phyloP scores from a whole-genome alignment of 805 yeast genomes.

The Cyberlindnera saturnus region DNA sequence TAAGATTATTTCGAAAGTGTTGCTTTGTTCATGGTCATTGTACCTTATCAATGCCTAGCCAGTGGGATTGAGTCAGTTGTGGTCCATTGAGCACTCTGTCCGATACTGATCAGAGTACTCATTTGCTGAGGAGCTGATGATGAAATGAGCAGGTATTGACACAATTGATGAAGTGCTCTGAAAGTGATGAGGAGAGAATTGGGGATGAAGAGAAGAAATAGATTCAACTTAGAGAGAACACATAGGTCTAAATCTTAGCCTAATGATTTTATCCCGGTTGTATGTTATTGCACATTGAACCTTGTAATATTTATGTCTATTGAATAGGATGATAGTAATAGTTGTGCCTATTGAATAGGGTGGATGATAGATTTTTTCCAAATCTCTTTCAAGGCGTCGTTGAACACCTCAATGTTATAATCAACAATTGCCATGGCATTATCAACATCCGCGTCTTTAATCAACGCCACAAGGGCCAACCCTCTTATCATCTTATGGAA shows the following conservation, averaged over 20 bases:
- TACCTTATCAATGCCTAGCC: constrained; percentile 29
- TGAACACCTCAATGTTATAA: constrained; percentile 79
- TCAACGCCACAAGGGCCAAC: constrained; percentile 81
- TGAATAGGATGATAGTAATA: background rate
- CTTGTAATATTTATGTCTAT: background rate
- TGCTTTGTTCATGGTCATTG: constrained; percentile 64
- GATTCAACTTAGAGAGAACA: constrained; percentile 4
- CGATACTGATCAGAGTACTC: too few relatives aligned
- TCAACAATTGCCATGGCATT: constrained; percentile 65
- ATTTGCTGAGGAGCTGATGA: too few relatives aligned
- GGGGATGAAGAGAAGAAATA: constrained; percentile 7
- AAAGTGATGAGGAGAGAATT: background rate
- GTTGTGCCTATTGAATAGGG: background rate
- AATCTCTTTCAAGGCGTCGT: constrained; percentile 66
- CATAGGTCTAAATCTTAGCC: background rate
- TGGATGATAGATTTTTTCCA: constrained; percentile 30
- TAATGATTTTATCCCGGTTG: too few relatives aligned
- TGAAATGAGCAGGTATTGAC: too few relatives aligned
- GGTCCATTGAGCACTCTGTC: too few relatives aligned
- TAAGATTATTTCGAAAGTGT: constrained; percentile 58
- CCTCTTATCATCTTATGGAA: constrained; percentile 91
- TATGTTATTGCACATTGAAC: background rate
- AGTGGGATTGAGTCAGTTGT: too few relatives aligned
- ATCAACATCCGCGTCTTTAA: constrained; percentile 46
- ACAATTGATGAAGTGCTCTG: background rate